Evolutionary conservation across 192 early-diverging fungal genomes (phyloP), one percentile per base, ranked within the genome.

Genomic region (Entomortierella parvispora): DNA sequence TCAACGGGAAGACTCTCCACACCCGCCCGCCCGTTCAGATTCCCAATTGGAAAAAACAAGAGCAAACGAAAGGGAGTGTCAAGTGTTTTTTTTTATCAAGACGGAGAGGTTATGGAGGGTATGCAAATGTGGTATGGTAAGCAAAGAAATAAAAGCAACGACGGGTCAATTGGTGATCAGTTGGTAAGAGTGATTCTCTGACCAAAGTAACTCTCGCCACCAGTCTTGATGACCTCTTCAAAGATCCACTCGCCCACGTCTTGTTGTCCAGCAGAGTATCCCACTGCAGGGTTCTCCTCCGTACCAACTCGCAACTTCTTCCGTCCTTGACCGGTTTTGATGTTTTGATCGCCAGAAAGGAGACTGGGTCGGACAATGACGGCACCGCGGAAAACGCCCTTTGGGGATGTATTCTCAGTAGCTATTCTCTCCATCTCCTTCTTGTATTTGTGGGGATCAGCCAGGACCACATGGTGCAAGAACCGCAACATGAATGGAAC

Each of bases 401-500:
- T 5, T 0, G 43, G 25, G 6, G 42, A 3, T 1, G 26, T 37
- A 15, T 65, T 42, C 26, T 60, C 71, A 5, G 42, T 25, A 7
- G 55, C 20, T 0, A 75, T 15, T 0, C 32, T 34, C 51, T 75
- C 71, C 71, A 75, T 75, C 51, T 40, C 49, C 43, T 75, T 75
- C 71, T 75, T 75, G 71, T 75, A 62, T 51, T 61, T 75, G 47
- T 75, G 71, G 5, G 71, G 71, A n/a, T 46, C 63, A 3, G 63
- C 63, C 3, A 75, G 47, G 18, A 40, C 22, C 9, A 66, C 58
- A 37, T 75, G 71, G 54, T 75, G 66, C 4, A 75, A 33, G 20
- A 31, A 32, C 2, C 47, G 63, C 50, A 66, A 56, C 2, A 56
- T 63, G 55, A 56, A 75, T 17, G 71, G 71, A 0, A 66, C 71